Base-by-base conservation (phyloP, 2,329 filamentous ascomycete genomes). In the Microsporum canis region DNA sequence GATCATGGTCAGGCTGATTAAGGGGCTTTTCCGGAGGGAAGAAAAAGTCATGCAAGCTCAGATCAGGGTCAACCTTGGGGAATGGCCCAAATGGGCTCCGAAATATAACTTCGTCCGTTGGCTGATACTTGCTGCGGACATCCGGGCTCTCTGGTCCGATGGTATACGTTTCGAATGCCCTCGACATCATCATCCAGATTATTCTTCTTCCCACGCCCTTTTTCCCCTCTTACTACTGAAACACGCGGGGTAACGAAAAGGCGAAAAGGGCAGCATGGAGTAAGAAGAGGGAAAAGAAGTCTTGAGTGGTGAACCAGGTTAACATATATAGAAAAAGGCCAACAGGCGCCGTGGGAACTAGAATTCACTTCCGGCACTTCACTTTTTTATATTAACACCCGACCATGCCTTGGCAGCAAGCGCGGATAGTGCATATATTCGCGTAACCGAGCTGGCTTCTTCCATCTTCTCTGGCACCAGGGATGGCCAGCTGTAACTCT, bases 51-150 rank as follows among this genome's bases (percentile, higher is more conserved):
- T 63, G 62, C 27, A 63, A 14, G 17, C 61, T 61, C 43, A 63
- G 33, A 51, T 59, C 53, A 5, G 58, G 47, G 23, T 56, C 56
- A 7, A 61, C 27, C 59, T 63, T 60, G 27, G 62, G 62, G 43
- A 63, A 61, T 23, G 60, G 60, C 8, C 62, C 62, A 29, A 51
- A 61, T 29, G 62, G 57, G 38, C 62, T 63, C 23, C 47, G 31
- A 23, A 63, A 63, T 17, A 63, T 47, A 34, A 61, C 56, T 14
- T 60, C 57, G n/a, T 63, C 51, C 27, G 62, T 63, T 33, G 62
- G 62, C 27, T 60, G 49, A 47, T 63, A 63, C n/a, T 63, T 61
- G 23, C 47, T 47, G 2, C 34, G 62, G 14, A 61, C 43, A 38
- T 60, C 60, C 31, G 62, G 60, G 38, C 45, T 49, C 27, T 57